These are phyloP conservation scores for Cordyceps militaris DNA, from an alignment of 2,329 filamentous ascomycete species.

Conservation along the genomic window DNA sequence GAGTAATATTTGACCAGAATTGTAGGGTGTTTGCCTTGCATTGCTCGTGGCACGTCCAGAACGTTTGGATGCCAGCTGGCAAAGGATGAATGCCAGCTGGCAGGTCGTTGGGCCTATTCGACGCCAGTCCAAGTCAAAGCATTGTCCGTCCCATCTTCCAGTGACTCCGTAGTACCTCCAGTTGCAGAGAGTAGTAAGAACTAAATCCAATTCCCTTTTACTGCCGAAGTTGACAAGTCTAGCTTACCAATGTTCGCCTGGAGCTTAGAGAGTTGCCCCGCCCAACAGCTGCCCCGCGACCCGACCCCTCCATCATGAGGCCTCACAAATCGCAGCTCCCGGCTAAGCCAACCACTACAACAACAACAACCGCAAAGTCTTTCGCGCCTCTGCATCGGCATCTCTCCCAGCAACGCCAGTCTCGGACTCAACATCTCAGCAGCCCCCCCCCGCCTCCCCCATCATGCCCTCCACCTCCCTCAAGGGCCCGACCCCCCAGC, in stretches of 20 bases:
- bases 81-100: not conserved
- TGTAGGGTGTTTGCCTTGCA: not conserved
- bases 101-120: not conserved
- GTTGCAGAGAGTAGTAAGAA: not conserved
- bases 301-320: conserved; percentile 5
- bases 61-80: not conserved
- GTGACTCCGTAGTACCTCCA: not conserved
- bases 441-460: too few species aligned
- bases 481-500: conserved; percentile 51
- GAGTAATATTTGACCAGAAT: not conserved
- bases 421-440: too few species aligned
- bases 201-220: not conserved
- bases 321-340: not conserved
- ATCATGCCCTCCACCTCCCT: conserved; percentile 26
- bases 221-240: not conserved
- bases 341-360: not conserved
- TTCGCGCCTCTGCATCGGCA: too few species aligned
- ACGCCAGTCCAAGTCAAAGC: not conserved
- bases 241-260: not conserved
- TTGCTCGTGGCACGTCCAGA: not conserved
- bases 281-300: conserved; percentile 2
- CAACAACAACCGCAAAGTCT: not conserved
- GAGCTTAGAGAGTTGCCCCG: not conserved
- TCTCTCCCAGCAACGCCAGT: too few species aligned
- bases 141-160: not conserved